Conservation (phyloP, 2,329 filamentous ascomycete species). For the Fusarium proliferatum region DNA sequence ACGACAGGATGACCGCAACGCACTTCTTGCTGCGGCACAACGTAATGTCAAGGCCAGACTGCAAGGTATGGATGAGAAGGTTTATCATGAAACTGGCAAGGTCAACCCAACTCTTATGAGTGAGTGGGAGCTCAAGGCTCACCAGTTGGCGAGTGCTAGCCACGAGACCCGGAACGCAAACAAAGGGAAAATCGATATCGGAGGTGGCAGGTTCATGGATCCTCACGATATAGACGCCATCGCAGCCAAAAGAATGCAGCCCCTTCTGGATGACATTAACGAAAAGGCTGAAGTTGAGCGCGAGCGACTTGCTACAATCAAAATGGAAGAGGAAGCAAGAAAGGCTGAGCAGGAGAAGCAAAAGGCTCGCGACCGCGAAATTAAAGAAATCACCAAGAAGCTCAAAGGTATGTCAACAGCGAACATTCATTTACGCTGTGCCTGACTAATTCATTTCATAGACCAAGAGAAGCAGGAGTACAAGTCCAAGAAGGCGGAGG, state of each 20-base stretch:
- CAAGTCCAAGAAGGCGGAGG: conserved; percentile 48
- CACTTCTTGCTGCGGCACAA: conserved; percentile 81
- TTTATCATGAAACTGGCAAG: conserved; percentile 81
- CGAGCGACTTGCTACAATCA: conserved; percentile 73
- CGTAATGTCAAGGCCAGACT: conserved; percentile 86
- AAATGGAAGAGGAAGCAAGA: conserved; percentile 67
- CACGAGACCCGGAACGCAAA: conserved; percentile 69
- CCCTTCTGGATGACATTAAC: conserved; percentile 85
- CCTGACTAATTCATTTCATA: conserved; percentile 49
- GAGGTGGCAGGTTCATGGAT: conserved; percentile 83
- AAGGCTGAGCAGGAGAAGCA: conserved; percentile 63
- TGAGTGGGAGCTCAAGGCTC: conserved; percentile 83
- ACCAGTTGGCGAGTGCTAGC: conserved; percentile 73
- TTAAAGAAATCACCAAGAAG: conserved; percentile 64
- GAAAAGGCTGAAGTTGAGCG: conserved; percentile 79
- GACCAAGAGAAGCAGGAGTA: conserved; percentile 60
- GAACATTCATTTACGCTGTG: neutral
- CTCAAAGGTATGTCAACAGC: conserved; percentile 64
- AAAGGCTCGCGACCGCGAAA: conserved; percentile 63
- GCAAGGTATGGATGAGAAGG: conserved; percentile 82
- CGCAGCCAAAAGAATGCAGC: conserved; percentile 80
- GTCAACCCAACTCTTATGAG: conserved; percentile 74
- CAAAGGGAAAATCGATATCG: conserved; percentile 72
- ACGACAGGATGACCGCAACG: conserved; percentile 78
- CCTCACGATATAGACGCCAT: conserved; percentile 82